A percentile compares a stretch with the other conserved stretches of the same genome.
Evolutionary conservation across 2,329 filamentous ascomycete genomes (phyloP).

Genomic region (Nigrospora osmanthi): DNA sequence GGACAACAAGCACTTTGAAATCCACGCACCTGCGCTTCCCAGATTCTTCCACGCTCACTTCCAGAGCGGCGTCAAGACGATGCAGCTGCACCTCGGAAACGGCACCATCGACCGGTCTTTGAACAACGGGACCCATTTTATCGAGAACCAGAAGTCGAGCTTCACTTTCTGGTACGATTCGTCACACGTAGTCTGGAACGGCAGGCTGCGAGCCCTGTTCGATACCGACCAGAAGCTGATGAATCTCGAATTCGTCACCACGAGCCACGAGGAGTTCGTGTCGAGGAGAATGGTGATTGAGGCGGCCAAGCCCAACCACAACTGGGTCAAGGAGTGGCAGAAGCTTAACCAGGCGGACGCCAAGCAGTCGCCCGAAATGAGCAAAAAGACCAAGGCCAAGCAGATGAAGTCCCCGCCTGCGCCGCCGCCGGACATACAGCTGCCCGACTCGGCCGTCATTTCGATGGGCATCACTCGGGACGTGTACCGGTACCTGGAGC

Average conservation of each 20-base stretch:
- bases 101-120: slow-evolving; percentile 46
- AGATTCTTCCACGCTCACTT: slow-evolving; percentile 90
- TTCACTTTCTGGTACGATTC: slow-evolving; percentile 86
- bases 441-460: slow-evolving; percentile 48
- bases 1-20: slow-evolving; percentile 75
- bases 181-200: slow-evolving; percentile 74
- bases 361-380: slow-evolving; percentile 58
- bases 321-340: slow-evolving; percentile 60
- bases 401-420: slow-evolving; percentile 51
- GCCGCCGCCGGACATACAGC: slow-evolving; percentile 51
- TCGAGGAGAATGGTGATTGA: slow-evolving; percentile 59
- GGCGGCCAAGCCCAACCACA: slow-evolving; percentile 52
- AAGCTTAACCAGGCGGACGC: slow-evolving; percentile 48
- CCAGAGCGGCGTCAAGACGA: slow-evolving; percentile 74
- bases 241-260: slow-evolving; percentile 72
- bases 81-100: slow-evolving; percentile 79
- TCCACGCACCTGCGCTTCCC: slow-evolving; percentile 71
- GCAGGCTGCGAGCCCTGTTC: slow-evolving; percentile 71
- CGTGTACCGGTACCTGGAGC: slow-evolving; percentile 59
- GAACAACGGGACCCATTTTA: slow-evolving; percentile 58
- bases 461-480: slow-evolving; percentile 52
- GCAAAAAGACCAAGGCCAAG: slow-evolving; percentile 55
- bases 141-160: slow-evolving; percentile 69
- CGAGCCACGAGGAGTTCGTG: slow-evolving; percentile 74
- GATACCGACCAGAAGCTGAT: slow-evolving; percentile 75